Evolutionary conservation across 352 stramenopile genomes (phyloP), one percentile per base, ranked within the genome.

Genomic region (Globisporangium nodosum): DNA sequence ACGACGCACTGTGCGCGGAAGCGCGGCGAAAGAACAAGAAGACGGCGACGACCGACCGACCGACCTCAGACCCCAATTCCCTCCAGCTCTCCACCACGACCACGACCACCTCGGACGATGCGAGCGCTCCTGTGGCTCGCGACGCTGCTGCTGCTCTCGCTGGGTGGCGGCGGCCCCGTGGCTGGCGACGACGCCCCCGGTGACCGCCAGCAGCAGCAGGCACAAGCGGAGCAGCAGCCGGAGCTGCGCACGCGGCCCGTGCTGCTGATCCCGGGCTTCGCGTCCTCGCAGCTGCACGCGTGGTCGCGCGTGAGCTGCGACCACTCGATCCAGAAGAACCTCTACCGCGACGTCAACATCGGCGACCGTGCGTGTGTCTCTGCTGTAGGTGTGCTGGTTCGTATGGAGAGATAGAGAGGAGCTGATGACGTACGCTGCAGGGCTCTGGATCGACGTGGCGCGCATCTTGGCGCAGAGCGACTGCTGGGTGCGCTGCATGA

Each of bases 401-500:
- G 37, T 18, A 13, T 13, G 13, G 37, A 6, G 11, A 11, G 37
- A 18, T 6, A 37, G 5, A 0, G 9, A 37, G 33, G 33, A 37
- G 15, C 46, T 30, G 13, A 39, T 11, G 33, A 18, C 2, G 2
- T 58, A 5, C 16, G 56, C 20, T 57, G 12, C 37, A 87, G 76
- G 76, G 1, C 21, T 92, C 18, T 92, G 83, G 83, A 62, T 92
- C 59, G 81, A 92, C 49, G 69, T 88, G 12, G 77, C 78, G 20
- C 83, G 81, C 3, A 74, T 90, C 40, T 50, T 92, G 39, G 76
- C 80, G 35, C 83, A 92, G 61, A 61, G 76, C 47, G 83, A 90
- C 37, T 92, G 83, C 69, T 92, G 83, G 83, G 56, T 90, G 33
- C 59, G 65, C 39, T 92, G 83, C 64, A 88, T 92, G 83, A 74